Evolutionary conservation across 2,329 filamentous ascomycete genomes (phyloP), one percentile per base, ranked within the genome.

Genomic region (Chaetomiaceae sp.): DNA sequence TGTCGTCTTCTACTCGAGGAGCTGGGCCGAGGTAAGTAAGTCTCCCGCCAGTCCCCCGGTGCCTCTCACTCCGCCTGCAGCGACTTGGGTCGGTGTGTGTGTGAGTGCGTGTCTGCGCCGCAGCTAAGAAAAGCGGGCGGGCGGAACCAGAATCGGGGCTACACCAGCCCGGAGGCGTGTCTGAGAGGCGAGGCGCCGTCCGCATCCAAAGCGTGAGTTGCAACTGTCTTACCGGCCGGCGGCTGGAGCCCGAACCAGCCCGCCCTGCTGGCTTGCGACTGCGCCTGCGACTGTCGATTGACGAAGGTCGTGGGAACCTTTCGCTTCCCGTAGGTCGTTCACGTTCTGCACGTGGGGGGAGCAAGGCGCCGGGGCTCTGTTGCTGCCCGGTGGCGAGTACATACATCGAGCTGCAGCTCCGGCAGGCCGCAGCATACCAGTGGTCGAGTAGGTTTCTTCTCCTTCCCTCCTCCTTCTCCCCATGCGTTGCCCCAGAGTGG

Each of bases 1-100:
- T 58, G 74, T 86, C 15, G 77, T 88, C n/a, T 86, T 88, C 61
- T 88, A 83, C 65, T 86, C 84, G 11, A 77, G 74, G 56, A 72
- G 71, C 41, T 88, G 84, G 84, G 84, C 84, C 49, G 74, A 82
- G 68, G 82, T 83, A 65, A 64, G 67, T 65, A 24, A 17, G 27
- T 32, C 14, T 3, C 27, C n/a, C n/a, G n/a, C n/a, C n/a, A n/a
- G n/a, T n/a, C n/a, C n/a, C n/a, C n/a, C n/a, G n/a, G n/a, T n/a
- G n/a, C n/a, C n/a, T n/a, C n/a, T n/a, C n/a, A n/a, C n/a, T n/a
- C n/a, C n/a, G n/a, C n/a, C n/a, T n/a, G n/a, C n/a, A n/a, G n/a
- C n/a, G n/a, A n/a, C n/a, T n/a, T n/a, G n/a, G n/a, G n/a, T n/a
- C n/a, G n/a, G n/a, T n/a, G n/a, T n/a, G n/a, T n/a, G n/a, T n/a